A percentile compares a stretch with the other conserved stretches of the same genome.
phyloP scores from a whole-genome alignment of 2,329 filamentous ascomycete species.

The Neofusicoccum parvum region DNA sequence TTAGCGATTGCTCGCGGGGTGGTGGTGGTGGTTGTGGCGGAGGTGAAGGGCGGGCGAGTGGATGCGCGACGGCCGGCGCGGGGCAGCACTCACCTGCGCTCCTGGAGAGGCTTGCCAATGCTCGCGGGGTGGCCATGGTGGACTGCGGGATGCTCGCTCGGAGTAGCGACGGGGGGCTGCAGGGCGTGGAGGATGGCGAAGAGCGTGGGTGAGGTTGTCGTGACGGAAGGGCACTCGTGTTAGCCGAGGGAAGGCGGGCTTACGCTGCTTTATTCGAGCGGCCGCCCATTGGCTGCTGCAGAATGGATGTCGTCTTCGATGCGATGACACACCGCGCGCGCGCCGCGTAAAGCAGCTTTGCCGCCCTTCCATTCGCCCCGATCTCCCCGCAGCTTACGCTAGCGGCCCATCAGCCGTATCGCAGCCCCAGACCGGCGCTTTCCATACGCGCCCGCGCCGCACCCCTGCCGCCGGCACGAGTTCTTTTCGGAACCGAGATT shows the following conservation, averaged over 20 bases:
- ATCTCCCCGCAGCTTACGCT: not conserved
- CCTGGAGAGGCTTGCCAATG: conserved; percentile 40
- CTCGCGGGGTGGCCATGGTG: conserved; percentile 41
- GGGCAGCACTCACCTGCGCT: conserved; percentile 36
- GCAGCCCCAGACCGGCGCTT: not conserved
- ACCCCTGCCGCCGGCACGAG: conserved; percentile 7
- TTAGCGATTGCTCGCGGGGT: conserved; percentile 3
- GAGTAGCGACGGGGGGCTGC: conserved; percentile 5
- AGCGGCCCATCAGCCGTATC: not conserved
- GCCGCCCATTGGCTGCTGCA: conserved; percentile 9
- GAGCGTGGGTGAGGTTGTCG: not conserved
- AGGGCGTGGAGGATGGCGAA: not conserved
- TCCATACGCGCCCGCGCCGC: not conserved
- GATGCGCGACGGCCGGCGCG: not conserved
- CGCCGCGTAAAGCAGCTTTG: not conserved
- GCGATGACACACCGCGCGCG: not conserved
- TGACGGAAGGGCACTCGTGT: conserved; percentile 12
- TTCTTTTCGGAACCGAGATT: conserved; percentile 20
- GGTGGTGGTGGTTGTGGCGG: not conserved
- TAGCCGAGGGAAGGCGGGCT: conserved; percentile 16
- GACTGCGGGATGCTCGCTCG: conserved; percentile 7
- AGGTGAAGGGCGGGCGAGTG: conserved; percentile 6
- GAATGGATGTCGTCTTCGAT: conserved; percentile 1
- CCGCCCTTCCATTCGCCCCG: not conserved
- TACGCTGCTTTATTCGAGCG: conserved; percentile 1